These are phyloP conservation scores for Sonneratia caseolaris DNA, from an alignment of 345 rosid genomes.

Conservation along the genomic window DNA sequence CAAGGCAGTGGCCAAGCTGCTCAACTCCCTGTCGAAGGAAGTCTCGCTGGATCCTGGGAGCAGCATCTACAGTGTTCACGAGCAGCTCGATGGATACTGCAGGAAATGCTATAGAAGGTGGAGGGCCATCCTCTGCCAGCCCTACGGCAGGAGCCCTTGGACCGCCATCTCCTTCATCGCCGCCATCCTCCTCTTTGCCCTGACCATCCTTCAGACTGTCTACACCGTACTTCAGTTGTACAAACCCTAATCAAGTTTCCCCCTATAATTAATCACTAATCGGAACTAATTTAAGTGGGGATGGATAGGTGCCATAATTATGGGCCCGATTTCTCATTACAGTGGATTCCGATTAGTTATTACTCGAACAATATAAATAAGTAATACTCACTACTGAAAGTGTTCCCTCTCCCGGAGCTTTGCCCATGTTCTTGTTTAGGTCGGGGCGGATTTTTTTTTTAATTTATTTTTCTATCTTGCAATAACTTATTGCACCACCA, in stretches of 20 bases:
- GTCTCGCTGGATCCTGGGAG: constrained; percentile 24
- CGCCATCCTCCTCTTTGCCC: constrained; percentile 31
- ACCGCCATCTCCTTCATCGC: constrained; percentile 30
- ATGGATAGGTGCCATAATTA: no score
- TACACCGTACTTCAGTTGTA: constrained; percentile 22
- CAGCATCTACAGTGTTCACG: constrained; percentile 16
- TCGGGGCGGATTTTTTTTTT: no score
- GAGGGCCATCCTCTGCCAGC: constrained; percentile 33
- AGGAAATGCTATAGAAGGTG: constrained; percentile 28
- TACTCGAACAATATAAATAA: no score
- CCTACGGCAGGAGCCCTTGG: constrained; percentile 44
- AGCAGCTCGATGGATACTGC: constrained; percentile 20
- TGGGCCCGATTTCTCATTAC: no score
- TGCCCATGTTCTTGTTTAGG: neutral
- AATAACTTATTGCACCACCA: no score
- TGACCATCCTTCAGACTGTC: constrained; percentile 27
- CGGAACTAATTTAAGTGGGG: no score
- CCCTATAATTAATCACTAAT: neutral
- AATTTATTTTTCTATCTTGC: no score
- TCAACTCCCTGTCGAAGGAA: constrained; percentile 30
- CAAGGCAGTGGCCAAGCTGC: constrained; percentile 29
- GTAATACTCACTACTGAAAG: no score
- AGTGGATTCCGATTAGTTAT: no score
- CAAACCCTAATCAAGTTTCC: neutral
- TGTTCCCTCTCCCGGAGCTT: constrained; percentile 6